Percentiles rank a stretch among this genome's conserved stretches.
Conservation (phyloP, 2,329 filamentous ascomycete species). For the Didymella lethalis region DNA sequence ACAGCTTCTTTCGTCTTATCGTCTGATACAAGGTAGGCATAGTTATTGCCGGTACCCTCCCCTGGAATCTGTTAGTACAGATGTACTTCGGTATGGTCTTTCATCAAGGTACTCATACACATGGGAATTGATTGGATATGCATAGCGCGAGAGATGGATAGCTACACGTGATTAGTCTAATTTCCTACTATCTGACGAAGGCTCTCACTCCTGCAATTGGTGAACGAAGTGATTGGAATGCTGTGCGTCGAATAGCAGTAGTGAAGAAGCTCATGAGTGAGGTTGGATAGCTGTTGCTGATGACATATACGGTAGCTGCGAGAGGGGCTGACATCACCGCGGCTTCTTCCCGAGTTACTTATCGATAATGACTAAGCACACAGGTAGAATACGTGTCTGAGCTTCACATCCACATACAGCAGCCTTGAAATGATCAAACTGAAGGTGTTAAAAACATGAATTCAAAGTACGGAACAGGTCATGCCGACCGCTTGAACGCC, state of each 20-base stretch:
- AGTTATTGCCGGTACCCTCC: constrained; percentile 81
- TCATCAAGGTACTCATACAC: constrained; percentile 65
- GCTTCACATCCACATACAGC: neutral
- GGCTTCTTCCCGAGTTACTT: neutral
- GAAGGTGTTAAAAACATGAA: neutral
- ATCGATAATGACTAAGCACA: constrained; percentile 9
- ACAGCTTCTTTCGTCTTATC: constrained; percentile 60
- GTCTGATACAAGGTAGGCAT: constrained; percentile 71
- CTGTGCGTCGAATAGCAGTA: constrained; percentile 36
- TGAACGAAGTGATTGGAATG: constrained; percentile 30
- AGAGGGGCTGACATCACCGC: constrained; percentile 36
- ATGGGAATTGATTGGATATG: constrained; percentile 89
- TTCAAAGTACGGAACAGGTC: neutral
- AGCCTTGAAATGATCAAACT: neutral
- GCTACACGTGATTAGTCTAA: constrained; percentile 39
- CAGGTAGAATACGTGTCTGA: neutral
- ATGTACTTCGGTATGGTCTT: neutral
- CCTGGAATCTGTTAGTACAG: constrained; percentile 57
- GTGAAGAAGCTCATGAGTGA: constrained; percentile 48
- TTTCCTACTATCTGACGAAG: neutral
- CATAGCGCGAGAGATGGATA: constrained; percentile 65
- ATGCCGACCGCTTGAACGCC: neutral
- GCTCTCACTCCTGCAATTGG: constrained; percentile 31
- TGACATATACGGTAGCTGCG: constrained; percentile 56
- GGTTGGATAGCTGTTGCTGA: constrained; percentile 48